Evolutionary conservation across 352 stramenopile species (phyloP).

Genomic region (Phytopythium chamaehyphon): DNA sequence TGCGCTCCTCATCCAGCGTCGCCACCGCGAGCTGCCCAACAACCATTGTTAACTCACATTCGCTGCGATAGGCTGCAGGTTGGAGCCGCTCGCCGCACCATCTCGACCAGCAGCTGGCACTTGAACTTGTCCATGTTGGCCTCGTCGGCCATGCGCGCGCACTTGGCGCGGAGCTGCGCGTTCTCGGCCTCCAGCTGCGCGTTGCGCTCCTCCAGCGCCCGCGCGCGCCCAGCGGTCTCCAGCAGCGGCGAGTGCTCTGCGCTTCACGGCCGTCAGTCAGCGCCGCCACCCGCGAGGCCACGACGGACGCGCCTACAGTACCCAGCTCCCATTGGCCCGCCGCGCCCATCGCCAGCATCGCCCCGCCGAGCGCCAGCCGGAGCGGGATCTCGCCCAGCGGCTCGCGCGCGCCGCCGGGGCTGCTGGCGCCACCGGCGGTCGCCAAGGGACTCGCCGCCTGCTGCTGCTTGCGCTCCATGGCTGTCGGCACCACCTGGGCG

Average conservation of each 20-base stretch:
- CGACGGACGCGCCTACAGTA: slow-evolving; percentile 18
- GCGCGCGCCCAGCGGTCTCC: slow-evolving; percentile 26
- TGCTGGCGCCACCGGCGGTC: slow-evolving; percentile 1
- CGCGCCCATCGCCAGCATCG: slow-evolving; percentile 38
- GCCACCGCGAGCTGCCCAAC: slow-evolving; percentile 60
- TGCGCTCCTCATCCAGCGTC: slow-evolving; percentile 80
- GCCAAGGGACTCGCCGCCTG: slow-evolving; percentile 2
- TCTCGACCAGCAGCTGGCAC: slow-evolving; percentile 83
- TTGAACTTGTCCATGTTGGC: slow-evolving; percentile 89
- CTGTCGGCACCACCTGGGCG: not conserved
- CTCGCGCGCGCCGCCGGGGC: slow-evolving; percentile 3
- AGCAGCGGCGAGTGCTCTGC: slow-evolving; percentile 59
- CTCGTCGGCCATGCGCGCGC: slow-evolving; percentile 59
- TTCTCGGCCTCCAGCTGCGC: slow-evolving; percentile 58
- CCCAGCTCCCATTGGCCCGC: slow-evolving; percentile 63
- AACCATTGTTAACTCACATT: not conserved
- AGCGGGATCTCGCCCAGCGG: slow-evolving; percentile 52
- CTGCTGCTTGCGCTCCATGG: slow-evolving; percentile 4
- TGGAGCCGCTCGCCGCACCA: slow-evolving; percentile 49
- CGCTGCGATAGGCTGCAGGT: too few relatives aligned
- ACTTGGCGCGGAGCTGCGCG: slow-evolving; percentile 48
- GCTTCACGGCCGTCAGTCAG: not conserved
- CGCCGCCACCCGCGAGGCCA: not conserved
- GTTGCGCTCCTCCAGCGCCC: slow-evolving; percentile 38
- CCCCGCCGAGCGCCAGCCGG: slow-evolving; percentile 44